A percentile compares a stretch with the other conserved stretches of the same genome.
phyloP scores from a whole-genome alignment of 306 rosid species.

The Morella rubra region DNA sequence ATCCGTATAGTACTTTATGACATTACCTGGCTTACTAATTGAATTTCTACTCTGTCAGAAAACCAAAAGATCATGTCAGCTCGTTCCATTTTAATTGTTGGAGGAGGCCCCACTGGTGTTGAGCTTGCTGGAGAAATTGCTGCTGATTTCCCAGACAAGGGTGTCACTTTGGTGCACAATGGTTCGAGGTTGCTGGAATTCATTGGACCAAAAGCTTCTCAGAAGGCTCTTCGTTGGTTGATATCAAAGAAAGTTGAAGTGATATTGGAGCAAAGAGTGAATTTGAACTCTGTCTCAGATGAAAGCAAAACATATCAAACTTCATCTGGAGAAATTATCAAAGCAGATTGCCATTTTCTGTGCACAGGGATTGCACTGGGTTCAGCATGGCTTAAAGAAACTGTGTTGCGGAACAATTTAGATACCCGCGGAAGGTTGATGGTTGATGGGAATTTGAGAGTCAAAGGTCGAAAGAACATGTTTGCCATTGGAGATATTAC shows the following conservation, averaged over 20 bases:
- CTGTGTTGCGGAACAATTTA: slow-evolving; percentile 40
- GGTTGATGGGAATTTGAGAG: slow-evolving; percentile 66
- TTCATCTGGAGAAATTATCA: slow-evolving; percentile 54
- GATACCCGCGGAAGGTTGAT: slow-evolving; percentile 56
- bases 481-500: slow-evolving; percentile 85
- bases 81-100: slow-evolving; percentile 67
- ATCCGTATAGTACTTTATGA: slow-evolving; percentile 15
- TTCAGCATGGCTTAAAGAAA: slow-evolving; percentile 70
- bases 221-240: slow-evolving; percentile 58
- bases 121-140: slow-evolving; percentile 88
- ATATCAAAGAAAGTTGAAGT: slow-evolving; percentile 59
- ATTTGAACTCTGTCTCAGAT: slow-evolving; percentile 28
- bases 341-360: slow-evolving; percentile 64
- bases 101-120: slow-evolving; percentile 92
- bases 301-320: slow-evolving; percentile 46
- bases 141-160: slow-evolving; percentile 64
- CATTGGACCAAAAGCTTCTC: slow-evolving; percentile 64
- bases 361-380: slow-evolving; percentile 54
- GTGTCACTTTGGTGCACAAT: slow-evolving; percentile 58
- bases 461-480: slow-evolving; percentile 50
- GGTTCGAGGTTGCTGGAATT: slow-evolving; percentile 78
- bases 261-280: slow-evolving; percentile 51
- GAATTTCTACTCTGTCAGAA: slow-evolving; percentile 46
- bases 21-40: slow-evolving; percentile 13
- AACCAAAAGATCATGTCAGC: slow-evolving; percentile 60